These are phyloP conservation scores for Diaporthe amygdali DNA, from an alignment of 2,329 filamentous ascomycete genomes.

Conservation along the genomic window DNA sequence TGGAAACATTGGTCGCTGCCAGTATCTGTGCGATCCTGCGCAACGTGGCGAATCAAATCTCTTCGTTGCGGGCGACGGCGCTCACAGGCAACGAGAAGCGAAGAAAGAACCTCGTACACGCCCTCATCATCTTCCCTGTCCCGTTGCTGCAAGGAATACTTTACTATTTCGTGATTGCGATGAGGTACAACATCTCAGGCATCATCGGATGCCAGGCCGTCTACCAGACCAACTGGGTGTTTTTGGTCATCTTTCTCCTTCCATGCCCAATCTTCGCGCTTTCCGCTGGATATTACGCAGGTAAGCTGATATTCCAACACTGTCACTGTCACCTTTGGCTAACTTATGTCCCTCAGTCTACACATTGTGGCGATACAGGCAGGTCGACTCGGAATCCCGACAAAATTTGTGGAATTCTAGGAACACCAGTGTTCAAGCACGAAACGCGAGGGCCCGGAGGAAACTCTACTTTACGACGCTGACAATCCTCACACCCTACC, in stretches of 20 bases:
- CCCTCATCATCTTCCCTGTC: slow-evolving; percentile 59
- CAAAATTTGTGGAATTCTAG: slow-evolving; percentile 39
- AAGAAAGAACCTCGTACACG: slow-evolving; percentile 50
- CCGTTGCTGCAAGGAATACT: slow-evolving; percentile 55
- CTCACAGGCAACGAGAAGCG: slow-evolving; percentile 47
- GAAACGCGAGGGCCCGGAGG: slow-evolving; percentile 53
- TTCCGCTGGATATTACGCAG: slow-evolving; percentile 50
- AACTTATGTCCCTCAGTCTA: slow-evolving; percentile 12
- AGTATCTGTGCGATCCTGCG: slow-evolving; percentile 60
- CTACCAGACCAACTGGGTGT: slow-evolving; percentile 52
- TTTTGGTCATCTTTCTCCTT: slow-evolving; percentile 52
- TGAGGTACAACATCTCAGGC: slow-evolving; percentile 56
- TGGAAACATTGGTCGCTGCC: slow-evolving; percentile 52
- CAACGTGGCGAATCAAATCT: slow-evolving; percentile 57
- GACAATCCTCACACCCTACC: slow-evolving; percentile 55
- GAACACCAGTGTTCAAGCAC: slow-evolving; percentile 45
- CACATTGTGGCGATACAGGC: slow-evolving; percentile 45
- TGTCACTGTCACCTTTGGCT: neutral
- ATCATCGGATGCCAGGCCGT: slow-evolving; percentile 54
- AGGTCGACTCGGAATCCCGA: slow-evolving; percentile 47
- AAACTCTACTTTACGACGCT: slow-evolving; percentile 62
- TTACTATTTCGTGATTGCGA: slow-evolving; percentile 51
- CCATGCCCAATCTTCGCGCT: slow-evolving; percentile 50
- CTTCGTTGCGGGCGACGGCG: slow-evolving; percentile 45
- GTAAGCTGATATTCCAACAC: slow-evolving; percentile 41